Conservation (phyloP, 2,329 filamentous ascomycete species). For the Aspergillus fischeri region DNA sequence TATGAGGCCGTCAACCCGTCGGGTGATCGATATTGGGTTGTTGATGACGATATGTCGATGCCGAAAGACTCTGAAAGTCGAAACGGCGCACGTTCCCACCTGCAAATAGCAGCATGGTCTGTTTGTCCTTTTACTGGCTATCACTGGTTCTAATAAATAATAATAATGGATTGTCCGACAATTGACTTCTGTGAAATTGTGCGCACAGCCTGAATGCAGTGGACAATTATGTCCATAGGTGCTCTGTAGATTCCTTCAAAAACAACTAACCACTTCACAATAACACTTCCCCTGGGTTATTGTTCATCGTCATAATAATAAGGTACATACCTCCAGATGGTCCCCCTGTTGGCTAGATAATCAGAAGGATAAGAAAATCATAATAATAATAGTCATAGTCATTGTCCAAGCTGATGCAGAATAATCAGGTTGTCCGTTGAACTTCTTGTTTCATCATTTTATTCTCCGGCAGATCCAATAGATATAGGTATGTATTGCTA, state of each 20-base stretch:
- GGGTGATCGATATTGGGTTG: background rate
- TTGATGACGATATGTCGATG: constrained; percentile 2
- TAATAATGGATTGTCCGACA: background rate
- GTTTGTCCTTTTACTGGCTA: background rate
- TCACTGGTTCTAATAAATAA: background rate
- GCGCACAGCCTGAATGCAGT: too few species aligned
- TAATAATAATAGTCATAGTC: background rate
- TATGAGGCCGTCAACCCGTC: background rate
- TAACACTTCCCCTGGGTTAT: background rate
- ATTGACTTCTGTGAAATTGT: background rate
- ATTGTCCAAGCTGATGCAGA: background rate
- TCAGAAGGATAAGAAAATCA: background rate
- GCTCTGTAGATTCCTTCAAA: background rate
- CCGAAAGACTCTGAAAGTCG: constrained; percentile 1
- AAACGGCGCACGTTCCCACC: constrained; percentile 13
- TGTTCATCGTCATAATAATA: background rate
- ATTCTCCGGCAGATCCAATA: background rate
- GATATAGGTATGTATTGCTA: constrained; percentile 1
- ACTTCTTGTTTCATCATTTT: background rate
- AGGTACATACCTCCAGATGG: background rate
- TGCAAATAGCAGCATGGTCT: background rate
- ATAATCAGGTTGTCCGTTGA: background rate
- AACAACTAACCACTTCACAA: too few species aligned
- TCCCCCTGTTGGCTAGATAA: background rate
- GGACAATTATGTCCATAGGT: too few species aligned